phyloP scores from a whole-genome alignment of 2,329 filamentous ascomycete species.

The Xylaria sp. region DNA sequence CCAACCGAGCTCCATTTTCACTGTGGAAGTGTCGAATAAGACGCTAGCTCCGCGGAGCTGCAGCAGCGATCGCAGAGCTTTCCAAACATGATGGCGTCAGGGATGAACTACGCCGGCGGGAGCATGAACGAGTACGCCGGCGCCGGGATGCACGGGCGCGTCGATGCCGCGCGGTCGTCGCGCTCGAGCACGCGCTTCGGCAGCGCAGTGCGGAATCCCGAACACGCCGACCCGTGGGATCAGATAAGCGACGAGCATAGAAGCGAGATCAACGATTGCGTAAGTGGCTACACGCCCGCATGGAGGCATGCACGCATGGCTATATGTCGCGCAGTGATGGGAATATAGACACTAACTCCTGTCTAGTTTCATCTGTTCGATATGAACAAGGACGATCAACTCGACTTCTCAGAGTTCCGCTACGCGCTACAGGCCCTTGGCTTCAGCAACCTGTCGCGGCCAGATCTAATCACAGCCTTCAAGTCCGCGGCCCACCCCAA shows the following conservation, averaged over 20 bases:
- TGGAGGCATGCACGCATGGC: neutral
- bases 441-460: conserved; percentile 81
- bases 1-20: neutral
- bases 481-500: conserved; percentile 79
- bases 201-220: conserved; percentile 39
- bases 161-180: conserved; percentile 38
- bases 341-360: conserved; percentile 16
- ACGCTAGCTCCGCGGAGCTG: conserved; percentile 3
- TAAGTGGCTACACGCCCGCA: conserved; percentile 54
- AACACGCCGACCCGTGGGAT: conserved; percentile 42
- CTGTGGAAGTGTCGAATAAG: neutral
- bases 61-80: neutral
- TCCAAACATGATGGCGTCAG: conserved; percentile 29
- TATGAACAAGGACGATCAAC: conserved; percentile 89
- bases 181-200: conserved; percentile 40
- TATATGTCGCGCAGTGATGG: too few species aligned
- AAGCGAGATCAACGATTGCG: conserved; percentile 92
- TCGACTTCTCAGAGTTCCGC: conserved; percentile 98
- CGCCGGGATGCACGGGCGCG: conserved; percentile 35
- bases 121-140: conserved; percentile 42
- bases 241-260: conserved; percentile 84
- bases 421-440: conserved; percentile 95
- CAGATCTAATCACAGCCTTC: conserved; percentile 81
- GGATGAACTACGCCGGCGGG: conserved; percentile 41
- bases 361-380: conserved; percentile 90